A percentile compares a stretch with the other conserved stretches of the same genome.
phyloP scores from a whole-genome alignment of 2,329 filamentous ascomycete genomes.

The Biscogniauxia mediterranea region DNA sequence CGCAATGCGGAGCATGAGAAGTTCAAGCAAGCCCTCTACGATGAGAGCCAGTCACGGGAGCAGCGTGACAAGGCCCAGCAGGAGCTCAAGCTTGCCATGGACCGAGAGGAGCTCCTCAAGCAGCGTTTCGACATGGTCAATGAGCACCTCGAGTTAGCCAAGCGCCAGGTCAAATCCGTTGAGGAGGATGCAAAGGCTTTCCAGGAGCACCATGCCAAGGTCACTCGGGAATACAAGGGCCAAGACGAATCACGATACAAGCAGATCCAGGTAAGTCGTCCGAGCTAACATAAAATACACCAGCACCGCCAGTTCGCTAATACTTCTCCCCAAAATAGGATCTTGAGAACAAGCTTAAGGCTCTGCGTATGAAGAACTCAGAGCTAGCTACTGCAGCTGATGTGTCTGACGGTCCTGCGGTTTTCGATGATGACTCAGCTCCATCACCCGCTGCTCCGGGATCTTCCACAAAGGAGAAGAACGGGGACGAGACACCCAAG shows the following conservation, averaged over 20 bases:
- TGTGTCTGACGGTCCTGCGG: conserved; percentile 1
- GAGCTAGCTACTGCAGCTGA: conserved; percentile 10
- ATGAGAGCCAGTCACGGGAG: conserved; percentile 4
- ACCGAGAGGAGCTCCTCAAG: conserved; percentile 17
- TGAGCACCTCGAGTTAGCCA: conserved; percentile 4
- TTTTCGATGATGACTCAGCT: not conserved
- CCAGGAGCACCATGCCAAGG: conserved; percentile 20
- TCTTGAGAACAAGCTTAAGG: conserved; percentile 23
- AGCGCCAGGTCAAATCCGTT: conserved; percentile 10
- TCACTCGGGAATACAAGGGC: conserved; percentile 15
- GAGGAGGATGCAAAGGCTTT: conserved; percentile 15
- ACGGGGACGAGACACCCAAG: not conserved
- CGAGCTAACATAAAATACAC: not conserved
- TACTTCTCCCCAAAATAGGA: conserved; percentile 16
- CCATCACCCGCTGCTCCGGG: not conserved
- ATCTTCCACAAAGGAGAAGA: not conserved
- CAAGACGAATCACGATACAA: conserved; percentile 24
- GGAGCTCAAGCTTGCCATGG: conserved; percentile 4
- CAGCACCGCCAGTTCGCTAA: not conserved
- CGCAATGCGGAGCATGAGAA: conserved; percentile 12
- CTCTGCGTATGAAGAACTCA: conserved; percentile 8
- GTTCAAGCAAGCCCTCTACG: conserved; percentile 6
- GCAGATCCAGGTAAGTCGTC: conserved; percentile 25
- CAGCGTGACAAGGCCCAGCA: conserved; percentile 6
- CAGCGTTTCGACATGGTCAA: conserved; percentile 17